Conservation (phyloP, 148 eudicot genomes). For the Rhododendron griersonianum region DNA sequence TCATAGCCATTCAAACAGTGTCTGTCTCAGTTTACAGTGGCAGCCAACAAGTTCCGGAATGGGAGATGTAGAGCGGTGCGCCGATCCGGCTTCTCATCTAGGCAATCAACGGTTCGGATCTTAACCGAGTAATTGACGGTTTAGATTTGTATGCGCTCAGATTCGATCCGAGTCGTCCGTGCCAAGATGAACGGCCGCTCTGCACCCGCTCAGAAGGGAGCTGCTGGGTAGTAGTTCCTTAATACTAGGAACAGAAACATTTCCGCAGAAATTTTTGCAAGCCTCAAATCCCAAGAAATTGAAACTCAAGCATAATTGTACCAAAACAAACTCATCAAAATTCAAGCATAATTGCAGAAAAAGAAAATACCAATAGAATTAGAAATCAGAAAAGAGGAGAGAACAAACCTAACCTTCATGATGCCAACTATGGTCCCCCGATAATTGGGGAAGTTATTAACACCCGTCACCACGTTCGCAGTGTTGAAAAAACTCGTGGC, state of each 20-base stretch:
- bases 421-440: conserved; percentile 86
- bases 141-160: too few species aligned
- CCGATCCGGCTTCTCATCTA: too few species aligned
- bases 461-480: conserved; percentile 80
- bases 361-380: not conserved
- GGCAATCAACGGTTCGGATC: too few species aligned
- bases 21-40: not conserved
- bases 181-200: too few species aligned
- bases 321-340: not conserved
- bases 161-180: too few species aligned
- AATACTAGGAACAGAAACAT: not conserved
- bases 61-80: too few species aligned
- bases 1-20: not conserved
- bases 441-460: conserved; percentile 60
- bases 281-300: not conserved
- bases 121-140: too few species aligned
- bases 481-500: conserved; percentile 89
- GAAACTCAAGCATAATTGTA: not conserved
- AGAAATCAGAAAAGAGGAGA: not conserved
- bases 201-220: too few species aligned
- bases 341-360: not conserved
- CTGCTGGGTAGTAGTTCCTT: not conserved
- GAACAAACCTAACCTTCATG: conserved; percentile 64
- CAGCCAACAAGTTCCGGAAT: not conserved
- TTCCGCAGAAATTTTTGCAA: not conserved